Evolutionary conservation across 1,284 basidiomycete genomes (phyloP).

Genomic region (Microbotryomycetes sp.): DNA sequence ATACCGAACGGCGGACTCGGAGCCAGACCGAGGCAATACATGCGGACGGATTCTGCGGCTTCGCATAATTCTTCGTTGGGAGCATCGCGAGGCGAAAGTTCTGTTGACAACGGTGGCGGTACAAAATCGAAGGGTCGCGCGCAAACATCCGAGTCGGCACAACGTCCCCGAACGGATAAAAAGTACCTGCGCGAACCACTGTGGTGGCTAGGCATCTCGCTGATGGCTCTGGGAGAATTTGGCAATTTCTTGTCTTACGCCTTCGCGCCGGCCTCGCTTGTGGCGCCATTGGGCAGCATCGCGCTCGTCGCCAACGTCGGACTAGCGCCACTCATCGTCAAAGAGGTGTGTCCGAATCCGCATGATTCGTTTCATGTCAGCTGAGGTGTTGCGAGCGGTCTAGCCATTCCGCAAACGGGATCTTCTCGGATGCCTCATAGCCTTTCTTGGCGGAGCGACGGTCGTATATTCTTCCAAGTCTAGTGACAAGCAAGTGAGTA

Average conservation of each 20-base stretch:
- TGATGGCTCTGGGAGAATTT: slow-evolving; percentile 87
- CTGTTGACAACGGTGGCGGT: background rate
- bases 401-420: slow-evolving; percentile 54
- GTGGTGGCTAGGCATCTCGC: slow-evolving; percentile 84
- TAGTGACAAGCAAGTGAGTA: slow-evolving; percentile 57
- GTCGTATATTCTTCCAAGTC: slow-evolving; percentile 78
- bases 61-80: background rate
- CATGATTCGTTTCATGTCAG: background rate
- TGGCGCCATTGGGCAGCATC: slow-evolving; percentile 67
- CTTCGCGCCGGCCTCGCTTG: slow-evolving; percentile 82
- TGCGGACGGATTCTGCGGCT: background rate
- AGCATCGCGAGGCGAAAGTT: background rate
- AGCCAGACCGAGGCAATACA: background rate
- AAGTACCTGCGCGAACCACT: slow-evolving; percentile 74
- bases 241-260: slow-evolving; percentile 88
- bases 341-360: slow-evolving; percentile 33
- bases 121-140: too few relatives aligned
- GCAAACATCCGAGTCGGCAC: too few relatives aligned
- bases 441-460: slow-evolving; percentile 76
- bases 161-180: slow-evolving; percentile 34
- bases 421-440: slow-evolving; percentile 75
- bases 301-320: slow-evolving; percentile 88
- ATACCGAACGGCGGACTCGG: background rate
- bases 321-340: slow-evolving; percentile 78
- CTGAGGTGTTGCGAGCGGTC: too few relatives aligned